phyloP scores from a whole-genome alignment of 305 asterid species.

The Rubia peregrina region DNA sequence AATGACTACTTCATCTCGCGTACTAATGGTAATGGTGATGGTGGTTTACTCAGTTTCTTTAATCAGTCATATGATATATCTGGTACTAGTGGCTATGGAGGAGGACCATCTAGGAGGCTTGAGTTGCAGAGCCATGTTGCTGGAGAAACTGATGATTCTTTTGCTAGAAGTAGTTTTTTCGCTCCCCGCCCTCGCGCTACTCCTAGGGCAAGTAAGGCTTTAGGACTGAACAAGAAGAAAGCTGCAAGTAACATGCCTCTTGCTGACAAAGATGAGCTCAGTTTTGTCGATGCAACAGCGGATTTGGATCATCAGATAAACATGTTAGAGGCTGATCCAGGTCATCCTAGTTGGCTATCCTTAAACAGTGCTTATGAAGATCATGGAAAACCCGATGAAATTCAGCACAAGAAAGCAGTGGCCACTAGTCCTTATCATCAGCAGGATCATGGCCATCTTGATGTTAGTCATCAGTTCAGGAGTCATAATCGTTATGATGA shows the following conservation, averaged over 20 bases:
- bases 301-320: constrained; percentile 38
- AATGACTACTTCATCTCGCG: constrained; percentile 53
- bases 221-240: constrained; percentile 25
- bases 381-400: constrained; percentile 7
- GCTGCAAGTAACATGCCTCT: constrained; percentile 22
- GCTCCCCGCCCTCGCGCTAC: constrained; percentile 16
- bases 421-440: constrained; percentile 8
- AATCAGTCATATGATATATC: constrained; percentile 30
- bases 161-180: constrained; percentile 16
- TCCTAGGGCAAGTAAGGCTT: constrained; percentile 17
- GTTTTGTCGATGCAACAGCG: constrained; percentile 22
- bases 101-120: constrained; percentile 35
- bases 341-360: constrained; percentile 46
- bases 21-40: constrained; percentile 12
- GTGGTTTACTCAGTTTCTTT: constrained; percentile 22
- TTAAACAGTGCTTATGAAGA: constrained; percentile 40
- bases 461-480: constrained; percentile 18
- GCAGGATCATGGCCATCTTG: constrained; percentile 11
- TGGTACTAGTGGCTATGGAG: constrained; percentile 28
- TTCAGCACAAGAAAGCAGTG: not conserved
- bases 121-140: constrained; percentile 58
- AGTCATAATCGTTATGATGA: constrained; percentile 16
- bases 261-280: constrained; percentile 28
- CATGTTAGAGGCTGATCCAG: constrained; percentile 28
- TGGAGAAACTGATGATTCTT: constrained; percentile 23